These are phyloP conservation scores for Phytopythium boreale DNA, from an alignment of 352 stramenopile genomes.

Conservation along the genomic window DNA sequence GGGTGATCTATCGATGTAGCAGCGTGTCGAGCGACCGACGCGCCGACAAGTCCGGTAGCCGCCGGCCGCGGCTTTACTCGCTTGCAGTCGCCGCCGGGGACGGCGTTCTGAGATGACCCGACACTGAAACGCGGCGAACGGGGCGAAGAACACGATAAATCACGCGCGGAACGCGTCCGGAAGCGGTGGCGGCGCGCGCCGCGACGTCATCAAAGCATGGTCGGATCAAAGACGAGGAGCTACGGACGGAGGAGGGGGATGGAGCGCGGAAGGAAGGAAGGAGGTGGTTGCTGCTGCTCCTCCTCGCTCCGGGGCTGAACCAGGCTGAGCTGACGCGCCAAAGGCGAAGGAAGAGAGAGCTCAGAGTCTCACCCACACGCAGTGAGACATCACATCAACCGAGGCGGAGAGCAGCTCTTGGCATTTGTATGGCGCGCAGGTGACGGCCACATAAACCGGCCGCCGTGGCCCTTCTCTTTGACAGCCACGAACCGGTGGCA, in stretches of 20 bases:
- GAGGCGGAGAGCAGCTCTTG: not conserved
- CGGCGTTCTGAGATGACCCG: not conserved
- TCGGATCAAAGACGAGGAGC: conserved; percentile 7
- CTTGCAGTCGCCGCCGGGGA: not conserved
- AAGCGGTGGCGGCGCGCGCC: not conserved
- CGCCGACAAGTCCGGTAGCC: too few species aligned
- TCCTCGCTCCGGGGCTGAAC: not conserved
- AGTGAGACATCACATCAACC: not conserved
- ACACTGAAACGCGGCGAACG: not conserved
- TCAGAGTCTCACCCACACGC: too few species aligned
- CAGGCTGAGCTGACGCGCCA: not conserved
- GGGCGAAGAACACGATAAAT: not conserved
- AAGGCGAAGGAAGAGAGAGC: too few species aligned
- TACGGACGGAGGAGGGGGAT: too few species aligned
- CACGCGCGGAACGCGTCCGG: conserved; percentile 4
- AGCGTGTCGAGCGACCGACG: too few species aligned
- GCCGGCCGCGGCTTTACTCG: not conserved
- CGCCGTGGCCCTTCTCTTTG: not conserved
- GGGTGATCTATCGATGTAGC: too few species aligned
- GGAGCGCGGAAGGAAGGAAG: not conserved
- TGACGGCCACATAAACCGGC: not conserved
- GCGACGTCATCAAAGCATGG: conserved; percentile 3
- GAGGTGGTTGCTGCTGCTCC: not conserved
- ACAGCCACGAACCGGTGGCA: not conserved
- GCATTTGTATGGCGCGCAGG: not conserved